Evolutionary conservation across 345 rosid species (phyloP), one percentile per base, ranked within the genome.

Genomic region (Brassica juncea): DNA sequence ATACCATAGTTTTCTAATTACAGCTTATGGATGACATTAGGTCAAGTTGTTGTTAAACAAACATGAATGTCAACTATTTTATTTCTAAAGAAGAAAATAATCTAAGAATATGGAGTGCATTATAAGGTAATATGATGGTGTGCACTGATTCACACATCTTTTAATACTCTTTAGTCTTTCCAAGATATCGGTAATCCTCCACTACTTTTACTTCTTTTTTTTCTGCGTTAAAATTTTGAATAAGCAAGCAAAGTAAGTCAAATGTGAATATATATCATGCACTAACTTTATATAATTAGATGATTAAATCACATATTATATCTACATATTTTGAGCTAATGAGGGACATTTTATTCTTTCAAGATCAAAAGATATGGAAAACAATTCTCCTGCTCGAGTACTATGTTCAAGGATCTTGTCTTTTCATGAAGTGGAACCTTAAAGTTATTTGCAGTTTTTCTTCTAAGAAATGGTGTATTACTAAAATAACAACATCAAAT

Each of bases 401-500:
- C 75, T 70, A 70, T 60, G 71, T 83, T 60, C 64, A 84, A 66
- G n/a, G 83, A 63, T 69, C 75, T 21, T 70, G 80, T 80, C 80
- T 80, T 75, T 37, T 64, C 72, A 72, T 12, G 54, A 44, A 44
- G 54, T 44, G 54, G 54, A 44, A 12, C 54, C 54, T 44, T 44
- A 44, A 44, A 12, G 54, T 44, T 44, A 12, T 44, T 12, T 44
- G 54, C 15, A 44, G 54, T 2, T 44, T 44, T 10, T 42, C 44
- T 37, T 37, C 9, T 7, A 37, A 37, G 30, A 37, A 37, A 34
- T 37, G 44, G 11, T 37, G 44, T 8, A 8, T 7, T 37, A 49
- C 2, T 31, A 34, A 2, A 31, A 52, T 6, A 12, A 37, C 44
- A 37, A 37, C 44, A 8, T 2, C 44, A 37, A 37, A 37, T 8